Evolutionary conservation across 2,329 filamentous ascomycete species (phyloP), one percentile per base, ranked within the genome.

Genomic region (Botrytis fragariae): DNA sequence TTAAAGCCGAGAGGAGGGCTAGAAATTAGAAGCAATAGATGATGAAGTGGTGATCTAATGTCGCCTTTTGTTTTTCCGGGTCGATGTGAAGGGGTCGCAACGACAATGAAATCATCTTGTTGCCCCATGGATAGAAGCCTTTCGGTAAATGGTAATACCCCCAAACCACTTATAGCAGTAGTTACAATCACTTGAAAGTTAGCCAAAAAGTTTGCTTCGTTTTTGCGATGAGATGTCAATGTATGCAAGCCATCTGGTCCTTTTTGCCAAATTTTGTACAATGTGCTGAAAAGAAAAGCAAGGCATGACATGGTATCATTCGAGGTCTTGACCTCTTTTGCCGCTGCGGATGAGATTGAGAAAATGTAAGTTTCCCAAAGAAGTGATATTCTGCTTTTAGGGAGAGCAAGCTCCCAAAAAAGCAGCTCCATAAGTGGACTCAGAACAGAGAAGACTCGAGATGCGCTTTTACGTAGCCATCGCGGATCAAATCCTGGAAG

Each of bases 251-350:
- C 76, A 68, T 74, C 76, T 4, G 84, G 85, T 4, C 88, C 89
- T 20, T 79, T 81, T 29, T 84, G 84, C 93, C 94, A 97, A 3
- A 95, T 82, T 39, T 87, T 88, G 67, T 89, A 87, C 10, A 97
- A 83, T 35, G 94, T 82, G 60, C 89, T 89, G 68, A 95, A 86
- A 35, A 94, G 86, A 60, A 89, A 86, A 35, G 92, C 91, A 75
- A 97, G 87, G 74, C 95, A 95, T 74, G 90, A 88, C 79, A 93
- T 92, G 1, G 94, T 93, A 75, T 98, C 95, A 20, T 88, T 88
- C 0, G 94, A 94, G 10, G 95, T 91, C 78, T 95, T 97, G 77
- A 99, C 92, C 82, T 99, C 96, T 82, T 97, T 97, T 60, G 87
- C 87, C 37, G 91, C 91, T 57, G 92, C 92, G 67, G 88, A 87